Evolutionary conservation across 331 rosid genomes (phyloP), one percentile per base, ranked within the genome.

Genomic region (Quercus phellos): DNA sequence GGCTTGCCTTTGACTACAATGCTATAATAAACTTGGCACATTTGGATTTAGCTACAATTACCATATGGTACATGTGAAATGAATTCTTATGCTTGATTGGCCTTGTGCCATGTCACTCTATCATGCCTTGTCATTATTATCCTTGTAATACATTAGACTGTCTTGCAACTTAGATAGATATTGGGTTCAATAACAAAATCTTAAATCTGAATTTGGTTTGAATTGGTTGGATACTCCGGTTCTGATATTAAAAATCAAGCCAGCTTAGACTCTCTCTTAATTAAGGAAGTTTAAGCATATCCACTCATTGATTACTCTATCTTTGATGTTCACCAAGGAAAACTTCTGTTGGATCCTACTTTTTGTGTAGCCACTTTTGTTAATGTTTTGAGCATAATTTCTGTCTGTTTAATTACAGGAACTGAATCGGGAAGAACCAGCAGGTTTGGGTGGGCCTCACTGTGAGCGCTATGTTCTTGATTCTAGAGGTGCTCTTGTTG

Each of bases 401-500:
- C 55, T 46, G 53, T 16, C 68, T 79, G 72, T 85, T 64, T 85
- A 58, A 12, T 68, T 87, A 54, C 78, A 94, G 97, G 99, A 94
- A 72, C 97, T 94, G 70, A 94, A 89, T 85, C 87, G 97, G 80
- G 95, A 90, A 87, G 99, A 94, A 77, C 97, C 97, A 56, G 92
- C 94, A 83, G 97, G 99, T 74, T 81, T 88, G 86, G 99, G 99
- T 76, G 99, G 95, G 77, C 97, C 95, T 74, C 88, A 89, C 54
- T 88, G 92, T 79, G 99, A 94, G 87, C 90, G 61, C 69, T 87
- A 86, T 74, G 80, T 94, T 85, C 88, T 94, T 74, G 99, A 94
- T 86, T 92, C 97, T 81, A 92, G 93, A 88, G 97, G 99, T 74
- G 94, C 97, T 76, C 95, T 90, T 73, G 99, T 94, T 84, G 99